Evolutionary conservation across 129 eudicot species (phyloP).

Genomic region (Centrapalus pauciflorus): DNA sequence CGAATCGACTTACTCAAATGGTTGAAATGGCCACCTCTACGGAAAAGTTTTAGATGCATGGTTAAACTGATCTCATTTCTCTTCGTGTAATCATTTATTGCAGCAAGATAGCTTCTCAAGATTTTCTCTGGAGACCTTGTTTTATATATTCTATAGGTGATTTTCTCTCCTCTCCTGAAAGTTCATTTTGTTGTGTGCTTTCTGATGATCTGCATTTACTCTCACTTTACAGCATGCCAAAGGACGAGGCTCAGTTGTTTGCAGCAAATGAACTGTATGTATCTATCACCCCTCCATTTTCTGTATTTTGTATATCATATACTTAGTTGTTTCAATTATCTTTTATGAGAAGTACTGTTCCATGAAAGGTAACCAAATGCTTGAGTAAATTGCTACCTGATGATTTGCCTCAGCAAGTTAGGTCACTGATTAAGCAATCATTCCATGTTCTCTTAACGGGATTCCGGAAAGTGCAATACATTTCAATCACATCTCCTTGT

Average conservation of each 20-base stretch:
- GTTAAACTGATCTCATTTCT: constrained; percentile 6
- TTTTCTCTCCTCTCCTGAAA: background rate
- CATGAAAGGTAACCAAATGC: constrained; percentile 1
- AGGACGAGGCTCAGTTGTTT: constrained; percentile 84
- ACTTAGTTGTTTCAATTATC: background rate
- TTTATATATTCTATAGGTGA: constrained; percentile 89
- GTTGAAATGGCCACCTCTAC: background rate
- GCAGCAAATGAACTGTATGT: constrained; percentile 94
- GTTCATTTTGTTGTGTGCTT: constrained; percentile 1
- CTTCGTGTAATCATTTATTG: constrained; percentile 20
- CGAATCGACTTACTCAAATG: too few species aligned
- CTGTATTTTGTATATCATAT: background rate
- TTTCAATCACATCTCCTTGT: too few species aligned
- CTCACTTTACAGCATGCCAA: constrained; percentile 79
- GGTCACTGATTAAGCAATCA: background rate
- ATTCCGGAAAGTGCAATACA: too few species aligned
- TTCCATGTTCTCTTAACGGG: background rate
- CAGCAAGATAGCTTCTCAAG: constrained; percentile 70
- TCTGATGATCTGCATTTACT: constrained; percentile 7
- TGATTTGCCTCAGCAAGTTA: background rate
- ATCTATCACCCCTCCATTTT: background rate
- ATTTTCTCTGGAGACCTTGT: constrained; percentile 63
- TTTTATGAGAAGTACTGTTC: background rate
- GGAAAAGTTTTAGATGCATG: constrained; percentile 2
- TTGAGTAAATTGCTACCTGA: background rate